Conservation (phyloP, 257 asterid genomes). For the Fraxinus excelsior region DNA sequence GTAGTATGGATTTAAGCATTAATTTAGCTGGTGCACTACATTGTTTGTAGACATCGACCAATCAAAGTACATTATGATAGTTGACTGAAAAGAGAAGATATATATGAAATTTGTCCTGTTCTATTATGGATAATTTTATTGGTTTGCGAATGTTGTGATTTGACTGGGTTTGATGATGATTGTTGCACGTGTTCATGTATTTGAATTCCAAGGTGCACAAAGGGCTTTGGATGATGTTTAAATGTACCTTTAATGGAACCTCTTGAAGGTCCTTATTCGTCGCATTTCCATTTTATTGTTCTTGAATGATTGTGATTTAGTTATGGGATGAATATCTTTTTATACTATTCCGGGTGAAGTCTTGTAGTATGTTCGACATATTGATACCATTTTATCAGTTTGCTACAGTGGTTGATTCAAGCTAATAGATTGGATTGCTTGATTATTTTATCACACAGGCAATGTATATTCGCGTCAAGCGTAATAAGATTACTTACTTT, state of each 20-base stretch:
- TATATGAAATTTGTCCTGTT: background rate
- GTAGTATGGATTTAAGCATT: background rate
- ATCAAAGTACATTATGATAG: background rate
- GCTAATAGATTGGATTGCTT: slow-evolving; percentile 9
- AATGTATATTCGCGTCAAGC: slow-evolving; percentile 91
- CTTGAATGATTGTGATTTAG: slow-evolving; percentile 6
- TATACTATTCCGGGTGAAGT: background rate
- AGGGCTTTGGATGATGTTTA: slow-evolving; percentile 12
- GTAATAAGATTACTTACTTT: slow-evolving; percentile 81
- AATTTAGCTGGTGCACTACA: background rate
- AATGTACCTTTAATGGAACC: no score
- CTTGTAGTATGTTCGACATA: background rate
- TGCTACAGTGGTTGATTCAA: slow-evolving; percentile 10
- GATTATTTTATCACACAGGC: slow-evolving; percentile 48
- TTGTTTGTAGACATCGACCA: background rate
- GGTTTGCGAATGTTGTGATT: background rate
- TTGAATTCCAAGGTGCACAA: slow-evolving; percentile 8
- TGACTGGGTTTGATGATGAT: background rate
- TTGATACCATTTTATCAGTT: slow-evolving; percentile 2
- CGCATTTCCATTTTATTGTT: slow-evolving; percentile 2
- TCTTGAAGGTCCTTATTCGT: background rate
- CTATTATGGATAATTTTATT: background rate
- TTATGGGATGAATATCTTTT: background rate
- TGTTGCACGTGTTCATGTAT: slow-evolving; percentile 4
- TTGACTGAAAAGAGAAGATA: background rate